Evolutionary conservation across 1,139 yeast species (phyloP), one percentile per base, ranked within the genome.

Genomic region (Debaryomyces fabryi): DNA sequence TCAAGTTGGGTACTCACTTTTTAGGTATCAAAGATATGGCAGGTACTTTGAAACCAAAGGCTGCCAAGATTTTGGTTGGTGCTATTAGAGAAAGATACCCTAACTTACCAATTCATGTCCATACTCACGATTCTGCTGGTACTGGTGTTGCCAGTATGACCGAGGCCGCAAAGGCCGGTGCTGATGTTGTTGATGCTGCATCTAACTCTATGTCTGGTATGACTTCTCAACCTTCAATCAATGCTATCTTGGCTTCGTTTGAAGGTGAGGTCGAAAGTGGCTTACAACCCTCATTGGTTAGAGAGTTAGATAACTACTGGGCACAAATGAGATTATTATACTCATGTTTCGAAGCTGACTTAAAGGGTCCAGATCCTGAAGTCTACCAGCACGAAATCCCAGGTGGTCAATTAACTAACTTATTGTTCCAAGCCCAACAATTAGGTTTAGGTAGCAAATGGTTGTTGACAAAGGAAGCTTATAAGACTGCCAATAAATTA

Each of bases 1-100:
- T 93, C 55, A 77, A 74, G 53, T 86, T 92, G 90, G 99, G 99
- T 60, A 93, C 98, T 44, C 99, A 93, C 70, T 83, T 93, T 64
- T 79, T 93, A 62, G 99, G 98, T 72, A 93, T 93, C 67, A 93
- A 93, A 74, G 99, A 93, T 74, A 93, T 93, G 99, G 99, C 99
- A 46, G 99, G 99, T 75, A 92, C 98, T 52, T 72, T 93, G 76
- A 92, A 93, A 74, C 99, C 99, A 52, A 79, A 83, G 53, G 99
- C 99, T 53, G 99, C 99, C 39, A 83, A 79, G 47, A 57, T 85
- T 48, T 82, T 93, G 66, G 79, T 93, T 62, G 84, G 93, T 50
- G 76, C 89, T 30, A 83, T 93, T 58, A 85, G 99, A 71, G 82
- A 82, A 52, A 86, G 82, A 70, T 90, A 89, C 72, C 99, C 99